Evolutionary conservation across 768 basidiomycete species (phyloP), one percentile per base, ranked within the genome.

Genomic region (Floccularia luteovirens): DNA sequence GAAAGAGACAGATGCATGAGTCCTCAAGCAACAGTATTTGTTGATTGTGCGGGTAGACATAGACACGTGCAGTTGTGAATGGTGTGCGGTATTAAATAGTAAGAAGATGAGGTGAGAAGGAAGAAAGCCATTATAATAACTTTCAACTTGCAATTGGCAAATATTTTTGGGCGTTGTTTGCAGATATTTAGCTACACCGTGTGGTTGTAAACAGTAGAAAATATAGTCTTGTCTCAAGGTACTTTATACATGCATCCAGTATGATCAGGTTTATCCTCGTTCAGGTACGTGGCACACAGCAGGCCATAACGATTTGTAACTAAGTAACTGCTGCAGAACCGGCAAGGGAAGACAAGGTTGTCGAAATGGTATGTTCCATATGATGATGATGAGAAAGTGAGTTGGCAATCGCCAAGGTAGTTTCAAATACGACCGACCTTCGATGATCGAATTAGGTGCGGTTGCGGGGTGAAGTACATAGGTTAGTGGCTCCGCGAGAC

Each of bases 301-400:
- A 14, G 3, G 21, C 31, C n/a, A 22, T 24, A 13, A 47, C 11
- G 43, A 23, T 31, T 14, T 36, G 41, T 10, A 31, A 19, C 41
- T 44, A n/a, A 35, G 12, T 2, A 19, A 4, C n/a, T 13, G 16
- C 7, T 31, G 3, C 49, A 98, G 92, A 98, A 98, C 58, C 81
- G 94, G 28, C 96, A 99, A 67, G 96, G 96, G 13, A 99, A 99
- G 68, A 98, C 94, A 2, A 74, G 96, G 41, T 61, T 98, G 36
- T 92, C 90, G 7, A 98, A 98, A 63, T 99, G 94, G 94, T 98
- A 98, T 67, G 90, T 90, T 20, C 96, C 96, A 1, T 98, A 92
- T 50, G 93, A 97, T 51, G 96, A 99, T 56, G 96, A 99, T 51
- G 96, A 98, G 72, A 99, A 98, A 82, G 90, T 90, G 33, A 23